These are phyloP conservation scores for Ogataea philodendri DNA, from an alignment of 805 yeast species.

Conservation along the genomic window DNA sequence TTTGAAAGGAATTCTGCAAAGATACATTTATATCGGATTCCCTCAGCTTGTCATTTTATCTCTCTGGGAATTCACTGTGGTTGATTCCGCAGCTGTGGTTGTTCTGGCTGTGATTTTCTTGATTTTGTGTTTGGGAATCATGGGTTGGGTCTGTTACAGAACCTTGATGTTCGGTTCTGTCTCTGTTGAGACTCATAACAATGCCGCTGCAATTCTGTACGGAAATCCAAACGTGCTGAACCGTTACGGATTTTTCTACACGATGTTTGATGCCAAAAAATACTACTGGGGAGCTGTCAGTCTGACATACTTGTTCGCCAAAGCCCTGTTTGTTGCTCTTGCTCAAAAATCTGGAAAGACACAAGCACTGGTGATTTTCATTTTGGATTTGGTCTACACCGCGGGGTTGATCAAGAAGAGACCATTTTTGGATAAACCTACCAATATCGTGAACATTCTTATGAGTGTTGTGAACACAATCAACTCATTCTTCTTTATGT, in stretches of 20 bases:
- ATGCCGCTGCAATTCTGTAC: conserved; percentile 85
- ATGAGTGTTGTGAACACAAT: conserved; percentile 70
- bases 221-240: conserved; percentile 71
- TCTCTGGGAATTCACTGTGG: conserved; percentile 79
- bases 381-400: conserved; percentile 71
- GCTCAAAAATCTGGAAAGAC: conserved; percentile 80
- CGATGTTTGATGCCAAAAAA: conserved; percentile 77
- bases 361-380: conserved; percentile 73
- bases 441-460: conserved; percentile 71
- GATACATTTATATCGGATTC: conserved; percentile 82
- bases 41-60: conserved; percentile 77
- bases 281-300: conserved; percentile 82
- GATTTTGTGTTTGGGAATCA: conserved; percentile 54
- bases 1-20: conserved; percentile 73
- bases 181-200: conserved; percentile 60
- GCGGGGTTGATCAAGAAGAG: conserved; percentile 56
- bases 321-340: conserved; percentile 71
- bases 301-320: conserved; percentile 58
- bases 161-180: conserved; percentile 59
- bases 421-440: conserved; percentile 82
- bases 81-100: conserved; percentile 86
- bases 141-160: conserved; percentile 65
- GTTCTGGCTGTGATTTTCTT: conserved; percentile 75
- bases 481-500: conserved; percentile 81
- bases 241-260: conserved; percentile 85